Evolutionary conservation across 2,329 filamentous ascomycete genomes (phyloP).

Genomic region (Arthrinium phaeospermum): DNA sequence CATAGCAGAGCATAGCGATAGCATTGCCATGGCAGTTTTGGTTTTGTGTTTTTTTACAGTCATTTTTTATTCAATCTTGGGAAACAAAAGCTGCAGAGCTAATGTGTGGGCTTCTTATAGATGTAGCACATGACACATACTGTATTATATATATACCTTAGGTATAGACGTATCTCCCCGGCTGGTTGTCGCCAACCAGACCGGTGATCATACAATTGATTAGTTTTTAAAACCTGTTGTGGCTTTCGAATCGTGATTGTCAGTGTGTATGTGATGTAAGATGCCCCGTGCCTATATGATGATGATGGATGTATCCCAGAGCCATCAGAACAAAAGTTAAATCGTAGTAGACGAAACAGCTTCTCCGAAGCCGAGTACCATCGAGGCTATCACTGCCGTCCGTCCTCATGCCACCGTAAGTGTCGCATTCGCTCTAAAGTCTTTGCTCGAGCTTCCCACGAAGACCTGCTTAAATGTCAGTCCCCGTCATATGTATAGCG

Average conservation of each 20-base stretch:
- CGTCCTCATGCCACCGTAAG: slow-evolving; percentile 50
- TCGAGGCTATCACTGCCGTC: neutral
- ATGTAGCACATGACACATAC: neutral
- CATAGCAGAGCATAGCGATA: neutral
- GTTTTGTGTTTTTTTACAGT: slow-evolving; percentile 1
- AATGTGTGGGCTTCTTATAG: neutral
- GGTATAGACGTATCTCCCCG: neutral
- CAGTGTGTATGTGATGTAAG: neutral
- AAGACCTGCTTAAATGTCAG: slow-evolving; percentile 31
- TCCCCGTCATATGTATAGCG: no score
- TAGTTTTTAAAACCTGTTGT: neutral
- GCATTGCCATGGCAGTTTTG: slow-evolving; percentile 12
- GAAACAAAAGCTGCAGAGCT: slow-evolving; percentile 4
- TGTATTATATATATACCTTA: slow-evolving; percentile 12
- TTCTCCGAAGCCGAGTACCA: no score
- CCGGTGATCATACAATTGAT: neutral
- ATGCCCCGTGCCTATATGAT: no score
- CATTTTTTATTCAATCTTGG: slow-evolving; percentile 4
- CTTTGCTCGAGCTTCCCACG: slow-evolving; percentile 64
- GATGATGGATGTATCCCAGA: no score
- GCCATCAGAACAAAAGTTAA: no score
- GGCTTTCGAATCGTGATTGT: neutral
- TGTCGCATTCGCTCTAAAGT: slow-evolving; percentile 61
- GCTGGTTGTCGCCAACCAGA: neutral
- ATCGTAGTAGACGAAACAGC: no score